A percentile compares a stretch with the other conserved stretches of the same genome.
Evolutionary conservation across 2,329 filamentous ascomycete species (phyloP).

Genomic region (Penicillium sp.): DNA sequence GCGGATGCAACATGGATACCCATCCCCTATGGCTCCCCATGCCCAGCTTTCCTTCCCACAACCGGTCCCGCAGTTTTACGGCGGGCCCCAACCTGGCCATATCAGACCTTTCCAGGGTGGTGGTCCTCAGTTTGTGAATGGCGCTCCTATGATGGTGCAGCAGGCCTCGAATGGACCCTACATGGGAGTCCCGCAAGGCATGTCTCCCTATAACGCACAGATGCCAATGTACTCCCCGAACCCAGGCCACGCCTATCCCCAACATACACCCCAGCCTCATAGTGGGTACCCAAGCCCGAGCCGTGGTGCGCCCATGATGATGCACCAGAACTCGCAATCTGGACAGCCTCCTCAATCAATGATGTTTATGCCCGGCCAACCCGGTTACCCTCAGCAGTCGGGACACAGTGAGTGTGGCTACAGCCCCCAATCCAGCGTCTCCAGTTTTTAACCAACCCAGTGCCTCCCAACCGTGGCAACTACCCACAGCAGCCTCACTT

Average conservation of each 20-base stretch:
- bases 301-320: constrained; percentile 83
- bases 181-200: constrained; percentile 62
- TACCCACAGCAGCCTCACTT: constrained; percentile 57
- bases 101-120: constrained; percentile 65
- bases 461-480: constrained; percentile 51
- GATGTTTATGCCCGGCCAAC: constrained; percentile 69
- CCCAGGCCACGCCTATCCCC: constrained; percentile 59
- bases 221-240: constrained; percentile 77
- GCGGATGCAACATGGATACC: constrained; percentile 63
- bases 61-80: constrained; percentile 61
- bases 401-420: constrained; percentile 59
- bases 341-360: constrained; percentile 62
- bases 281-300: constrained; percentile 83
- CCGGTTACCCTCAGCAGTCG: constrained; percentile 63
- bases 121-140: constrained; percentile 62
- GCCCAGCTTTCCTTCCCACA: constrained; percentile 64
- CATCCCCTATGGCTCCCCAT: constrained; percentile 58
- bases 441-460: constrained; percentile 41
- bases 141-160: constrained; percentile 73
- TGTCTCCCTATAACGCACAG: constrained; percentile 60
- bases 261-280: constrained; percentile 47
- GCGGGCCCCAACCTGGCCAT: constrained; percentile 60
- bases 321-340: constrained; percentile 85
- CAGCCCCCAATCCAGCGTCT: constrained; percentile 10
- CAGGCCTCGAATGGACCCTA: constrained; percentile 59